Conservation (phyloP, 352 stramenopile genomes). For the Phytopythium oedochilum region DNA sequence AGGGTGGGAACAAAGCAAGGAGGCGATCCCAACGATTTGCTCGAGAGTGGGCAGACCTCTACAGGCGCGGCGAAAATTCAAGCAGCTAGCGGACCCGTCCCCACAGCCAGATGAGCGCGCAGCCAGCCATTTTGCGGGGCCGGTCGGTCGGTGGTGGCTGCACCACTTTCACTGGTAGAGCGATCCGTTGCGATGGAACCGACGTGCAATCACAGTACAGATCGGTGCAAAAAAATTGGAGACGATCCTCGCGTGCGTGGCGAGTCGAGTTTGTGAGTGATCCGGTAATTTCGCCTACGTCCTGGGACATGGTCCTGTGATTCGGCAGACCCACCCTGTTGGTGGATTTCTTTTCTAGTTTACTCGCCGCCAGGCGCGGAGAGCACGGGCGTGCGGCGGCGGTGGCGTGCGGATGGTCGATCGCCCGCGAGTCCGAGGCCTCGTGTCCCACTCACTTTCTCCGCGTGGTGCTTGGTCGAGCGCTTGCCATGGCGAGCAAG, state of each 20-base stretch:
- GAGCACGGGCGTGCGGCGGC: no score
- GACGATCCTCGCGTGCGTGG: no score
- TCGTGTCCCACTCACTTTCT: neutral
- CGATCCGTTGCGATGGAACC: no score
- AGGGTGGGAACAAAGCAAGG: neutral
- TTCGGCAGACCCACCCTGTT: neutral
- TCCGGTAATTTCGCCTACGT: neutral
- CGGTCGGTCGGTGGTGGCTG: neutral
- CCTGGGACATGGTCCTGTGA: slow-evolving; percentile 4
- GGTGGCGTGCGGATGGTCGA: slow-evolving; percentile 3
- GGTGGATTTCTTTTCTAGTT: slow-evolving; percentile 6
- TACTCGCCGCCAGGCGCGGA: neutral
- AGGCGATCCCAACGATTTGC: slow-evolving; percentile 4
- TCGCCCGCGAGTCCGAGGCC: no score
- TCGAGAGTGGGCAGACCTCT: neutral
- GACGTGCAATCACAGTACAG: no score
- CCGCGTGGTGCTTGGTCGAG: slow-evolving; percentile 4
- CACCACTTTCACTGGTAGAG: no score
- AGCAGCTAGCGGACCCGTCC: neutral
- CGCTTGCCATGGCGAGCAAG: neutral
- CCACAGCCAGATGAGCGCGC: neutral
- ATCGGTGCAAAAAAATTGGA: no score
- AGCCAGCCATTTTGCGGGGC: neutral
- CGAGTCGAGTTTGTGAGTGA: no score
- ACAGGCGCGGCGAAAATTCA: neutral